Percentiles rank a stretch among this genome's conserved stretches.
Conservation (phyloP, 352 stramenopile species). For the Phytophthora aleatoria region DNA sequence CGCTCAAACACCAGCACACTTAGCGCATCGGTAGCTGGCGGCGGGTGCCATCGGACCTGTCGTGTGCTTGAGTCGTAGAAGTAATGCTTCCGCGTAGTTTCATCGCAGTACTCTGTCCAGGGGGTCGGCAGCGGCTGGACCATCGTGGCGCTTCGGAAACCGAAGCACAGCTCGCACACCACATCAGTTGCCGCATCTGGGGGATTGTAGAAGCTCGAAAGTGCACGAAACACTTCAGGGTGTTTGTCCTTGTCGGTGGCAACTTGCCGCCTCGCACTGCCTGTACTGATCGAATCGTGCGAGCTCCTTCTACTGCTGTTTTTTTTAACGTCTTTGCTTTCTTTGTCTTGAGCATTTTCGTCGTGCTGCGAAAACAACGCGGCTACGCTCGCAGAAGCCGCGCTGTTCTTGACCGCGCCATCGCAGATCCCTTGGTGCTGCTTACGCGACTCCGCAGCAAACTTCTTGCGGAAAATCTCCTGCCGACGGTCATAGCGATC, state of each 20-base stretch:
- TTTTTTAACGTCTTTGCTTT: slow-evolving; percentile 1
- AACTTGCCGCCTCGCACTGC: background rate
- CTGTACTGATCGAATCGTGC: background rate
- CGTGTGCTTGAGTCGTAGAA: slow-evolving; percentile 49
- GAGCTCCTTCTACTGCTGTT: slow-evolving; percentile 9
- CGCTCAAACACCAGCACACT: slow-evolving; percentile 57
- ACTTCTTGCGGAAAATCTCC: slow-evolving; percentile 59
- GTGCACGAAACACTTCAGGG: slow-evolving; percentile 31
- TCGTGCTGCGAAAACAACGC: slow-evolving; percentile 41
- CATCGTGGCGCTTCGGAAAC: slow-evolving; percentile 43
- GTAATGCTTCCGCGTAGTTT: slow-evolving; percentile 53
- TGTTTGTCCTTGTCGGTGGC: slow-evolving; percentile 34
- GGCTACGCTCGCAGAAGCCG: slow-evolving; percentile 28
- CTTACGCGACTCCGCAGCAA: slow-evolving; percentile 52
- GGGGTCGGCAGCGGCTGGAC: slow-evolving; percentile 39
- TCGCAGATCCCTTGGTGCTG: slow-evolving; percentile 59
- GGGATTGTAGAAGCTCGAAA: slow-evolving; percentile 55
- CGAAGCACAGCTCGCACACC: slow-evolving; percentile 54
- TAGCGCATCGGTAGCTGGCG: slow-evolving; percentile 38
- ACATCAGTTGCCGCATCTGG: slow-evolving; percentile 52
- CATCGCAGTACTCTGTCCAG: slow-evolving; percentile 59
- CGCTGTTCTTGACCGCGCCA: slow-evolving; percentile 32
- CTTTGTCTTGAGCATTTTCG: background rate
- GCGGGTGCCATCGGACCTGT: slow-evolving; percentile 53
- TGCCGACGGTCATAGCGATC: slow-evolving; percentile 51